Conservation (phyloP, 192 early-diverging fungal species). For the Chytriomyces sp. region DNA sequence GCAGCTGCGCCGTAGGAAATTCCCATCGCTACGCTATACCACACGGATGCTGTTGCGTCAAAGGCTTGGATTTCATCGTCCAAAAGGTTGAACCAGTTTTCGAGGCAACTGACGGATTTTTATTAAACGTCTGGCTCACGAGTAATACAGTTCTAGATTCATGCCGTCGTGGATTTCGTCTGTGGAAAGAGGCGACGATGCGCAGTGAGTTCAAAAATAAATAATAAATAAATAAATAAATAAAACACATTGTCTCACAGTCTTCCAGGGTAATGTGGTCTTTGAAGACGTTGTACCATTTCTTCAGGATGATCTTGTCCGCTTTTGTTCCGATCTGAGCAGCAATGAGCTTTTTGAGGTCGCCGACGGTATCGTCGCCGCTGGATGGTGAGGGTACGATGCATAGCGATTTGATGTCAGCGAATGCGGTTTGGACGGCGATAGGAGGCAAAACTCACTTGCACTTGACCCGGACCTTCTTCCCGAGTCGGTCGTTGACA, state of each 20-base stretch:
- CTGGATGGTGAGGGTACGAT: slow-evolving; percentile 42
- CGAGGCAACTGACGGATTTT: too few relatives aligned
- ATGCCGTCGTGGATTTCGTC: slow-evolving; percentile 89
- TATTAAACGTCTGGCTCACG: too few relatives aligned
- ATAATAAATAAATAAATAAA: not conserved
- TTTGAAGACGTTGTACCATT: slow-evolving; percentile 85
- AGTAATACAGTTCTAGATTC: slow-evolving; percentile 78
- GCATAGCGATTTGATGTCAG: too few relatives aligned
- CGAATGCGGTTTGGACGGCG: too few relatives aligned
- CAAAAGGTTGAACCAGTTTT: too few relatives aligned
- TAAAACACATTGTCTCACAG: slow-evolving; percentile 56
- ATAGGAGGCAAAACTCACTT: slow-evolving; percentile 56
- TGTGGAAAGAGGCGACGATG: slow-evolving; percentile 17
- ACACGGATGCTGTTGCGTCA: too few relatives aligned
- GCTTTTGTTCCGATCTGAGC: slow-evolving; percentile 89
- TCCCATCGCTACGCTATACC: too few relatives aligned
- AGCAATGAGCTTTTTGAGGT: slow-evolving; percentile 85
- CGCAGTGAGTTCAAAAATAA: not conserved
- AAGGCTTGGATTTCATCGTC: too few relatives aligned
- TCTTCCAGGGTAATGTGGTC: slow-evolving; percentile 90
- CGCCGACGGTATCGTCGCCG: slow-evolving; percentile 79
- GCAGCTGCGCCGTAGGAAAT: too few relatives aligned
- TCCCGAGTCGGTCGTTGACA: slow-evolving; percentile 87
- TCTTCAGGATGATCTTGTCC: slow-evolving; percentile 88
- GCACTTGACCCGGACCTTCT: slow-evolving; percentile 89